These are phyloP conservation scores for Suillus brevipes DNA, from an alignment of 768 basidiomycete species.

Conservation along the genomic window DNA sequence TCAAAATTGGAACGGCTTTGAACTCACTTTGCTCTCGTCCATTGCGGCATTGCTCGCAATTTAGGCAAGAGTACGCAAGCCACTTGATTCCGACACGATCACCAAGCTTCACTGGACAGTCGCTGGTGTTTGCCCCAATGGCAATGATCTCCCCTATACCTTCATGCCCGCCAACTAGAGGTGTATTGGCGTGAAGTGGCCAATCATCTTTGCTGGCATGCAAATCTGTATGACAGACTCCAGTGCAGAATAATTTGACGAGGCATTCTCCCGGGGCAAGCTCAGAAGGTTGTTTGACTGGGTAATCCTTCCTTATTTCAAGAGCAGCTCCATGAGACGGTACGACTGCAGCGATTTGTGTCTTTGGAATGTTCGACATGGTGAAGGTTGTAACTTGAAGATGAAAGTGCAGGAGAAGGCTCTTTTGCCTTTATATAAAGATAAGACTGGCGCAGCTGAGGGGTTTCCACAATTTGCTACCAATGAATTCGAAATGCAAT, in stretches of 20 bases:
- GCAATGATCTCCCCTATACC: conserved; percentile 83
- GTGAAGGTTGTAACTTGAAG: background rate
- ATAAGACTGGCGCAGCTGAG: too few relatives aligned
- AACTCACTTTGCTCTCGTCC: conserved; percentile 74
- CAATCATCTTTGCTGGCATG: conserved; percentile 78
- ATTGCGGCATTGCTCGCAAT: conserved; percentile 75
- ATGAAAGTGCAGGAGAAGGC: background rate
- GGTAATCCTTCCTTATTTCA: conserved; percentile 43
- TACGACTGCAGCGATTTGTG: conserved; percentile 44
- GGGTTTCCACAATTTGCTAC: too few relatives aligned
- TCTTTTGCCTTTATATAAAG: background rate
- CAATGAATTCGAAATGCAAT: too few relatives aligned
- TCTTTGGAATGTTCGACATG: conserved; percentile 38
- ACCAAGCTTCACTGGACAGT: conserved; percentile 68
- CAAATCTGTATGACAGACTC: conserved; percentile 87
- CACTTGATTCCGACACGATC: conserved; percentile 85
- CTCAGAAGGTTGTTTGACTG: conserved; percentile 54
- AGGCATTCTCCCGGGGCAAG: conserved; percentile 73
- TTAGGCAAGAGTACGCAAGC: conserved; percentile 70
- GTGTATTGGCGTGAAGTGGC: conserved; percentile 66
- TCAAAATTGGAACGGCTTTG: background rate
- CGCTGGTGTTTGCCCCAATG: conserved; percentile 62
- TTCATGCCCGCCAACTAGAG: conserved; percentile 82
- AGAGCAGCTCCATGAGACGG: conserved; percentile 30
- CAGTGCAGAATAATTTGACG: conserved; percentile 72